Base-by-base conservation (phyloP, 805 yeast genomes). In the Lachancea mirantina region DNA sequence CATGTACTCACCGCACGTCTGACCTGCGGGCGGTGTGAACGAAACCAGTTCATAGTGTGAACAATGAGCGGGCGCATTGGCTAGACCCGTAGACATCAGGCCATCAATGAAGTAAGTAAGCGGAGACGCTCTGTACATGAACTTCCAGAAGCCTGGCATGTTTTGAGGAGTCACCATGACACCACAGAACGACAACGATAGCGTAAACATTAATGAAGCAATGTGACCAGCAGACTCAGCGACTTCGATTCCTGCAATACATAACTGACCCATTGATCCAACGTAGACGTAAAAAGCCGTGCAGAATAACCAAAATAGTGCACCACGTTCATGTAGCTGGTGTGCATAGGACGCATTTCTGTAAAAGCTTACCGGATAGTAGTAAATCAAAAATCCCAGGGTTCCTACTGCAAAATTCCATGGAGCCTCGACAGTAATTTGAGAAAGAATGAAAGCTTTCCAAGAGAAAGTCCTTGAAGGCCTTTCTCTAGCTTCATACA, bases 61-160 rank as follows among this genome's bases (percentile, higher is more conserved):
- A 56, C 87, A 79, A 0, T 36, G 38, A 28, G 77, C 72, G 0
- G 45, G 33, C 6, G 62, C 61, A 38, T 67, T 67, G 27, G 76
- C 79, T 43, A 78, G 57, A 41, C 76, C 82, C 32, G 70, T 61
- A 24, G 74, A 58, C 35, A 78, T 52, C 45, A 74, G 55, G 26
- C 74, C 77, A 13, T 66, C 61, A 33, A 81, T 62, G 61, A 78
- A 67, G 46, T 80, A 82, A 1, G 85, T 76, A 41, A 78, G 61
- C 11, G 92, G 89, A 15, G 79, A 74, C 13, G 65, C 70, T 52
- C 87, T 66, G 65, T 79, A 81, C 84, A 81, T 76, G 66, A 79
- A 81, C 26, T 70, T 63, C 87, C 88, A 78, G 66, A 83, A 83
- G n/a, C 84, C 75, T 19, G 82, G 82, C 63, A 78, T 51, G 19